Evolutionary conservation across 371 early-diverging fungal species (phyloP).

Genomic region (Dinochytrium kinnereticum): DNA sequence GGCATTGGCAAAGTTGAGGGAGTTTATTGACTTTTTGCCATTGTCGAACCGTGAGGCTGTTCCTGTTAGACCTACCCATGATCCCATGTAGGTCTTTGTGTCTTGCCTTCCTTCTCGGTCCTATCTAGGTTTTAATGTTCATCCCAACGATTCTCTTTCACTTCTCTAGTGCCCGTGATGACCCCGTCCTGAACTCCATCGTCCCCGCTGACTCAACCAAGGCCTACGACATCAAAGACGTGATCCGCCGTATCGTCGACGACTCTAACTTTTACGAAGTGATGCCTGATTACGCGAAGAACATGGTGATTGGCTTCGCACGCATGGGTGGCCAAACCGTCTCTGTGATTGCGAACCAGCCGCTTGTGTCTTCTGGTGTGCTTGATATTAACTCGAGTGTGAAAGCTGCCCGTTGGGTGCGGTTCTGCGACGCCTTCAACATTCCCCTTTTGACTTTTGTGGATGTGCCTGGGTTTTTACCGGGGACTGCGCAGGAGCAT

Average conservation of each 20-base stretch:
- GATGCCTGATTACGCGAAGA: constrained; percentile 90
- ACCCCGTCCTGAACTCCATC: constrained; percentile 83
- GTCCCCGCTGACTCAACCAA: constrained; percentile 88
- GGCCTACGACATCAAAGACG: constrained; percentile 96
- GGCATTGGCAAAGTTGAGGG: constrained; percentile 81
- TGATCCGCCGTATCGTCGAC: constrained; percentile 83
- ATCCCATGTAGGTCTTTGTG: constrained; percentile 53
- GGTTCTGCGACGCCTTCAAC: constrained; percentile 96
- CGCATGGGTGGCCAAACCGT: constrained; percentile 89
- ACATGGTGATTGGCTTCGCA: constrained; percentile 91
- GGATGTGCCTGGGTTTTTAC: constrained; percentile 98
- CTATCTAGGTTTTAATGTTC: too few species aligned
- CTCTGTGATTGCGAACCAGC: constrained; percentile 96
- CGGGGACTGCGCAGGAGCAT: constrained; percentile 95
- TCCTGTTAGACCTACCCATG: constrained; percentile 73
- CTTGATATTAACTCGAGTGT: constrained; percentile 94
- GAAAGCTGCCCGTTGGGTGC: constrained; percentile 95
- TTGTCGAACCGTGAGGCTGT: constrained; percentile 77
- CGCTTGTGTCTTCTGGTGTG: constrained; percentile 92
- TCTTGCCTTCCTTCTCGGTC: constrained; percentile 1
- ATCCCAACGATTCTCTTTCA: not conserved
- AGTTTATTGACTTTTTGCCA: constrained; percentile 89
- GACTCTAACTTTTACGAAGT: constrained; percentile 90
- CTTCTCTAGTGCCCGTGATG: constrained; percentile 62
- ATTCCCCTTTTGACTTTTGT: constrained; percentile 94